Evolutionary conservation across 768 basidiomycete genomes (phyloP).

Genomic region (Boletales sp.): DNA sequence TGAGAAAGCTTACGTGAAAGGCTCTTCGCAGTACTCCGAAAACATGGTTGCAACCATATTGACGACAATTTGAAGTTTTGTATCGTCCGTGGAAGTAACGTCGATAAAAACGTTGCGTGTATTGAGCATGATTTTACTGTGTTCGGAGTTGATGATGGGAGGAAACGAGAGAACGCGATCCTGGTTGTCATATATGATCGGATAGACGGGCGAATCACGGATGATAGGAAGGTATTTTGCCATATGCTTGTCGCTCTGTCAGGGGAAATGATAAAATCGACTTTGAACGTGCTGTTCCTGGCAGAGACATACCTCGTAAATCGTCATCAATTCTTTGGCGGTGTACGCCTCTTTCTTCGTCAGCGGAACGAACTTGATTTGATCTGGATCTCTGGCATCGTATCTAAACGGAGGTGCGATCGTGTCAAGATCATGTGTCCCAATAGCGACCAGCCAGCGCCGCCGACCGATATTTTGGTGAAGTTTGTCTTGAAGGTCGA

Average conservation of each 20-base stretch:
- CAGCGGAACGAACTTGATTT: conserved; percentile 90
- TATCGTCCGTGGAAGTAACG: conserved; percentile 93
- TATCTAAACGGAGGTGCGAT: conserved; percentile 85
- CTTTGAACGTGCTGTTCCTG: neutral
- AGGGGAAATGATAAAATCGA: neutral
- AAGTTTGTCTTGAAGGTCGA: conserved; percentile 98
- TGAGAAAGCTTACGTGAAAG: conserved; percentile 70
- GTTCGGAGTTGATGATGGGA: conserved; percentile 96
- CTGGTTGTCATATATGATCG: conserved; percentile 91
- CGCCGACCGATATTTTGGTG: conserved; percentile 94
- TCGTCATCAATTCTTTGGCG: conserved; percentile 86
- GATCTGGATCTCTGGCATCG: conserved; percentile 73
- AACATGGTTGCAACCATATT: conserved; percentile 98
- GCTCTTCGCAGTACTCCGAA: conserved; percentile 89
- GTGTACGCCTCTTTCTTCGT: conserved; percentile 76
- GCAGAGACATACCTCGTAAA: conserved; percentile 73
- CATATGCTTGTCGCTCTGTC: conserved; percentile 88
- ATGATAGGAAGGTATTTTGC: conserved; percentile 89
- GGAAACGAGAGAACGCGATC: conserved; percentile 94
- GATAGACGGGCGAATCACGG: conserved; percentile 92
- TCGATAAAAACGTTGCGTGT: conserved; percentile 96
- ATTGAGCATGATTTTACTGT: conserved; percentile 93
- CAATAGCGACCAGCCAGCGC: conserved; percentile 90
- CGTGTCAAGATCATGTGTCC: conserved; percentile 95
- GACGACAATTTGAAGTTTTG: conserved; percentile 92